Base-by-base conservation (phyloP, 208 protist species). In the Acanthamoeba rhysodes region DNA sequence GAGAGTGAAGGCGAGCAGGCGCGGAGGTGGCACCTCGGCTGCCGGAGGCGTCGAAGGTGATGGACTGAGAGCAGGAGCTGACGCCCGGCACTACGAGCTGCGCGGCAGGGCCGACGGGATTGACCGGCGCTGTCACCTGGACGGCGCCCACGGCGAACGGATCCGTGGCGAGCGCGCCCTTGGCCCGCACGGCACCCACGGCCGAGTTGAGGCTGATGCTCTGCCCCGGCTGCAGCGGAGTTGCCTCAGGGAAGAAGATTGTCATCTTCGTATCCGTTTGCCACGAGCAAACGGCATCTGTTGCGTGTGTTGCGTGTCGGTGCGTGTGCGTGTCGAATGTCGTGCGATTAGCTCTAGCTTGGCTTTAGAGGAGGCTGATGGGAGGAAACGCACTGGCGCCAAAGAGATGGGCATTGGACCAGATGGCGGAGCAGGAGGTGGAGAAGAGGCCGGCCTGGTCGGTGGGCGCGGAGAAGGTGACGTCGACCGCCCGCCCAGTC, bases 281-380 rank as follows among this genome's bases (percentile, higher is more conserved):
- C 72, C 72, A 80, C 72, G 72, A 37, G 72, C 72, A 80, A 32
- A 80, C 72, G 18, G 72, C 72, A 22, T 45, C 72, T 80, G 72
- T n/a, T 29, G 62, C 62, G n/a, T 41, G 37, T 29, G n/a, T n/a
- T n/a, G n/a, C 66, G 66, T 41, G 66, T 29, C 9, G 10, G 66
- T 29, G n/a, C 8, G 16, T 1, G 55, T 12, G 55, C 4, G 37
- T 41, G 57, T 64, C 57, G 22, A 4, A 18, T 64, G 20, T 10
- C 9, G 57, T 64, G 57, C 20, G 9, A 64, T 24, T 64, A 27
- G 14, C 7, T 1, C 20, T 64, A 18, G 57, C 14, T 16, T 64
- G 20, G 24, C 20, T 12, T 16, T 12, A 29, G 62, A 16, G 3
- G 62, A 6, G 62, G 6, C 0, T n/a, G 37, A 48, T 16, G 32